Percentiles rank a stretch among this genome's conserved stretches.
These are phyloP conservation scores for Croton setiger DNA, from an alignment of 441 rosid species.

Conservation along the genomic window DNA sequence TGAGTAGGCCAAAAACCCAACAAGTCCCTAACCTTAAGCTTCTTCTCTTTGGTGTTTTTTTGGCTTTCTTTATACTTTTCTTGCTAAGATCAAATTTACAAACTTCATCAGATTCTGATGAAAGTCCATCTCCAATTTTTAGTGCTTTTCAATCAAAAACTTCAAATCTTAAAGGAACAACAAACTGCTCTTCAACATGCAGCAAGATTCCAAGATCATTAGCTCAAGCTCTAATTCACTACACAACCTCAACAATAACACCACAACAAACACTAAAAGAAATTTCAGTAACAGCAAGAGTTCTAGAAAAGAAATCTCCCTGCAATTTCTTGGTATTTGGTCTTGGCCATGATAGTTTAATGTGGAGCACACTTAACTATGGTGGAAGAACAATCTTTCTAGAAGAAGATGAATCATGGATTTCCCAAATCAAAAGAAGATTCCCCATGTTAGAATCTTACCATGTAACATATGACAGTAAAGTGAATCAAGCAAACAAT, in stretches of 20 bases:
- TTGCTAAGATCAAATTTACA: constrained; percentile 50
- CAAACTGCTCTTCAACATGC: constrained; percentile 41
- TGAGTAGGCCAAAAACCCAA: constrained; percentile 62
- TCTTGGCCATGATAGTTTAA: constrained; percentile 84
- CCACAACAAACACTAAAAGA: constrained; percentile 83
- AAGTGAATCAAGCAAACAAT: constrained; percentile 66
- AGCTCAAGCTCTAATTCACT: constrained; percentile 68
- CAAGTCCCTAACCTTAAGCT: constrained; percentile 49
- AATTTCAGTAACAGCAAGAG: constrained; percentile 51
- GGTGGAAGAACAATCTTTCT: constrained; percentile 85
- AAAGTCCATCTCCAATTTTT: constrained; percentile 21
- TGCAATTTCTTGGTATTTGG: constrained; percentile 94
- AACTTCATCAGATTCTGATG: constrained; percentile 26
- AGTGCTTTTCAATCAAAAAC: constrained; percentile 15
- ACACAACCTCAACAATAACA: constrained; percentile 70
- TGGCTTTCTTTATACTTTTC: constrained; percentile 56
- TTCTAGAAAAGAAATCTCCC: constrained; percentile 65
- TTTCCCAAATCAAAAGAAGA: constrained; percentile 58
- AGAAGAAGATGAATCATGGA: constrained; percentile 87
- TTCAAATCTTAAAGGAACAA: constrained; percentile 1
- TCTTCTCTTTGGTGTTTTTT: constrained; percentile 52
- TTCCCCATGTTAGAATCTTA: constrained; percentile 77
- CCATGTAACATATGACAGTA: constrained; percentile 74
- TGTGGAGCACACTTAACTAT: constrained; percentile 90
- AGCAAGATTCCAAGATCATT: constrained; percentile 56